Base-by-base conservation (phyloP, 306 rosid genomes). In the Geum urbanum region DNA sequence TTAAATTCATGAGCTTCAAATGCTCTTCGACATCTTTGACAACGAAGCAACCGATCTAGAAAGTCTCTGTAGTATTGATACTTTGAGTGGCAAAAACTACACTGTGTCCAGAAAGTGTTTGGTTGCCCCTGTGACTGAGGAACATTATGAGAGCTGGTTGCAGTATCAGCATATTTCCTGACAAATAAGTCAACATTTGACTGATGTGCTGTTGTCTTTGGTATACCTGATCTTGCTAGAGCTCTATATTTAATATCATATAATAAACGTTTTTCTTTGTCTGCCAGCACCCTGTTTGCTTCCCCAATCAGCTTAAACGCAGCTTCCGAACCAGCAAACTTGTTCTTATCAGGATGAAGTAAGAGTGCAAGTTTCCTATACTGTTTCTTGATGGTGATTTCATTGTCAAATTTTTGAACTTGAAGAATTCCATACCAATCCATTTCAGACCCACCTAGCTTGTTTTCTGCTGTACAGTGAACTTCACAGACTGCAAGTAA, bases 271-370 rank as follows among this genome's bases (percentile, higher is more conserved):
- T 74, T 90, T 8, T 64, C 58, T 62, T 70, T 83, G 83, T 92
- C 97, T 15, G 81, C 55, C 56, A 92, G 86, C 32, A 88, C 61
- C 77, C 89, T 85, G 71, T 92, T 84, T 43, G 97, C 98, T 74
- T 92, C 97, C 72, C 88, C 95, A 48, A 90, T 78, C 72, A 88
- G 75, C 79, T 92, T 92, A 80, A 92, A 92, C 75, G 98, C 98
- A 75, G 97, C 89, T 74, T 92, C 98, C 1, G 98, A 96, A 82
- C 98, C 96, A 51, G 86, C 72, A 73, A 83, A 85, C 72, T 86
- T 88, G 78, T 90, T 92, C 82, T 92, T 92, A 80, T 92, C 98
- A 43, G 97, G 98, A 79, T 90, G 98, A 66, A 92, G 97, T 61
- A 85, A 85, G 69, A 92, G 66, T 12, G 97, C 97, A 10, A 92